Evolutionary conservation across 108 stramenopile genomes (phyloP).

Genomic region (Seminavis robusta): DNA sequence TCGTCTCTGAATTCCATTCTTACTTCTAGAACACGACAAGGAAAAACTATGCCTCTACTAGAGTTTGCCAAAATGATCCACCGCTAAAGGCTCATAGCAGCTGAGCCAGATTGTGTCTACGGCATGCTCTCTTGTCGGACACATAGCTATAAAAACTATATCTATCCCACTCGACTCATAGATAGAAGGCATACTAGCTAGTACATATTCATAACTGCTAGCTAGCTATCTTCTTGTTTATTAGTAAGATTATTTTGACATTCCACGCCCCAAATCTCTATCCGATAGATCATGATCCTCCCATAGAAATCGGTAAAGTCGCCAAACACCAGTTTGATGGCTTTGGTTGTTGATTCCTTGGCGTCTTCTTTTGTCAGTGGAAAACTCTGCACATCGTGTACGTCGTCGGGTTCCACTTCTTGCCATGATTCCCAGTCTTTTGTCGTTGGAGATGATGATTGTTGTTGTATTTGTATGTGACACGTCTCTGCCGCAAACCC

Average conservation of each 20-base stretch:
- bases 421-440: conserved; percentile 9
- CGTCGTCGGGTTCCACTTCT: conserved; percentile 41
- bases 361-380: conserved; percentile 2
- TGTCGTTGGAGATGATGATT: not conserved
- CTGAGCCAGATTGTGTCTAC: no score
- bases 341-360: conserved; percentile 5
- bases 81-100: no score
- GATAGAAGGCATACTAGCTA: no score
- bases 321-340: conserved; percentile 38
- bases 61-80: no score
- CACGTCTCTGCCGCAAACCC: conserved; percentile 43
- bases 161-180: no score
- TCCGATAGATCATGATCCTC: conserved; percentile 50
- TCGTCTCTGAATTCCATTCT: no score
- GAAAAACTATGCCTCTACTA: no score
- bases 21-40: no score
- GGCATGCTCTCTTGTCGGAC: no score
- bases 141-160: no score
- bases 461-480: not conserved
- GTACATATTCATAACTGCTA: no score
- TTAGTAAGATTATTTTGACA: not conserved
- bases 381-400: conserved; percentile 40
- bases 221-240: no score
- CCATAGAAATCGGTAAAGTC: conserved; percentile 63
- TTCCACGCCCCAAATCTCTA: conserved; percentile 56